Evolutionary conservation across 495 filamentous ascomycete genomes (phyloP), one percentile per base, ranked within the genome.

Genomic region (Bacidia gigantensis): DNA sequence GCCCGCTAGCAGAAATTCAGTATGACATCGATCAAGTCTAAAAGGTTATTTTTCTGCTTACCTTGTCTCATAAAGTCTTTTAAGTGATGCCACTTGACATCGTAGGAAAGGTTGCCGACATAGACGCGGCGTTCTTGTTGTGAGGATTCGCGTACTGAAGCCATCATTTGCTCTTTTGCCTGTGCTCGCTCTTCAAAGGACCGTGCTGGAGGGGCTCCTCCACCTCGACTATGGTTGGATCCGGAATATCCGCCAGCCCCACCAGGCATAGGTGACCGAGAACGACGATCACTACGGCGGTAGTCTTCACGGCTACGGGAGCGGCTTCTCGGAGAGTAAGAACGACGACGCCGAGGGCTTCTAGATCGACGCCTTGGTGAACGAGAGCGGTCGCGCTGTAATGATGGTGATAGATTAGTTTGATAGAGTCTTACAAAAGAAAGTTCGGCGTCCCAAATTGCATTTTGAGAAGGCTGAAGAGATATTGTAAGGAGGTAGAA

Each of bases 11-110:
- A 47, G 51, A 74, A 69, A 62, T 60, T 58, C 58, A 35, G 46
- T 56, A 50, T 57, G 11, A 2, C 14, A 12, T 22, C 11, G 11
- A 20, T 56, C 54, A 53, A 45, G 44, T 39, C 9, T 5, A 44
- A 17, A 5, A 50, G 51, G 42, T 40, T 48, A 11, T 56, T 57
- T 58, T 55, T 55, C 52, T 9, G 41, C 62, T 50, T 69, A 97
- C 92, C 92, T 81, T 95, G 85, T 79, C 92, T 81, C 92, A 98
- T 98, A 68, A 97, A 97, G 73, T 98, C 92, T 74, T 98, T 98
- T 41, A 98, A 78, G 62, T 95, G 90, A 75, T 95, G 89, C 93
- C 93, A 98, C 72, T 98, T 98, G 61, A 98, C 92, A 78, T 98
- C 92, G 71, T 98, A 98, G 40, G 88, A 89, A 57, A 98, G 76